A percentile compares a stretch with the other conserved stretches of the same genome.
Evolutionary conservation across 352 stramenopile genomes (phyloP).

Genomic region (Phytophthora chlamydospora): DNA sequence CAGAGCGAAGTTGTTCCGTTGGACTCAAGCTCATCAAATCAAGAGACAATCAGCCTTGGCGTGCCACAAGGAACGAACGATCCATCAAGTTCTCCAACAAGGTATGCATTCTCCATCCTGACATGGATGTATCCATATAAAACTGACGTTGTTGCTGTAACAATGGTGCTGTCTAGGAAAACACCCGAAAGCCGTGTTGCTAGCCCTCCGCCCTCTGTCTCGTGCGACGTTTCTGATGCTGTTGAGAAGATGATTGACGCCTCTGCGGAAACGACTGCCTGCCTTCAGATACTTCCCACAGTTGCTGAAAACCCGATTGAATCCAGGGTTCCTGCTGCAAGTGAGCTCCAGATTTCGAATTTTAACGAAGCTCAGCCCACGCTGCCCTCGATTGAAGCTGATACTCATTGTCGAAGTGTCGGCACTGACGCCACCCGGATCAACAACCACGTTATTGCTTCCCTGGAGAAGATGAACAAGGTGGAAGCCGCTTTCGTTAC

Average conservation of each 20-base stretch:
- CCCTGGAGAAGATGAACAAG: slow-evolving; percentile 33
- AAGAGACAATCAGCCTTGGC: background rate
- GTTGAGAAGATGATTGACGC: background rate
- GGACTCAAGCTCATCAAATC: background rate
- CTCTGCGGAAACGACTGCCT: slow-evolving; percentile 5
- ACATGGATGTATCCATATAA: background rate
- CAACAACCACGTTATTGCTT: slow-evolving; percentile 43
- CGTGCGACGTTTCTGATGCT: background rate
- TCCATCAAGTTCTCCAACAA: slow-evolving; percentile 14
- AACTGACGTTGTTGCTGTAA: slow-evolving; percentile 6
- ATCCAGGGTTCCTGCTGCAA: background rate
- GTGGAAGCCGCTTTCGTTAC: slow-evolving; percentile 28
- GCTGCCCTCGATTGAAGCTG: background rate
- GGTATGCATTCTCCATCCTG: slow-evolving; percentile 16
- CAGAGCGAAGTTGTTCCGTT: slow-evolving; percentile 22
- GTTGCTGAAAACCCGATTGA: background rate
- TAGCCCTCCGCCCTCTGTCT: slow-evolving; percentile 10
- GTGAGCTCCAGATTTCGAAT: background rate
- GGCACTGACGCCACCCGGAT: slow-evolving; percentile 33
- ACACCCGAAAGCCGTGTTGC: slow-evolving; percentile 14
- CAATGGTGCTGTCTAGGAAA: slow-evolving; percentile 16
- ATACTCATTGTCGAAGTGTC: slow-evolving; percentile 4
- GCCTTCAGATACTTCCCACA: background rate
- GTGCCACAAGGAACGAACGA: slow-evolving; percentile 3
- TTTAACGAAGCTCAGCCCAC: background rate